phyloP scores from a whole-genome alignment of 306 rosid species.

The Acacia crassicarpa region DNA sequence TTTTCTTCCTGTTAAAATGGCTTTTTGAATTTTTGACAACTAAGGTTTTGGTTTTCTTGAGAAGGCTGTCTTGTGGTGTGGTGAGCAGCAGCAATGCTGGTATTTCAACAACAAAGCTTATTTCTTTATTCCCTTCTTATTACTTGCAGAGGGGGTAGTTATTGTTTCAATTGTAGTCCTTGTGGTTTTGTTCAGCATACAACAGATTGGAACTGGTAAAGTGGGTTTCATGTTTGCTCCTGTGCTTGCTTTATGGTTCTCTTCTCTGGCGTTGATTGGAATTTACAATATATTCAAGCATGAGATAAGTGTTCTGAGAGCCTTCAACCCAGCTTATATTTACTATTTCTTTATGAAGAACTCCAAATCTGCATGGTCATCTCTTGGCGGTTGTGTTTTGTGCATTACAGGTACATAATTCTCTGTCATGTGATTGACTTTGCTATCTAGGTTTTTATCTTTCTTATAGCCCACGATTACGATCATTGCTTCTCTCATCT shows the following conservation, averaged over 20 bases:
- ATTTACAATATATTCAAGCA: constrained; percentile 56
- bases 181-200: constrained; percentile 66
- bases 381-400: constrained; percentile 83
- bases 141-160: constrained; percentile 58
- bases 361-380: constrained; percentile 61
- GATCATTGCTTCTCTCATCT: neutral
- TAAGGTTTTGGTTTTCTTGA: neutral
- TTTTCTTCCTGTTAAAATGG: neutral
- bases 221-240: constrained; percentile 81
- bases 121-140: constrained; percentile 27
- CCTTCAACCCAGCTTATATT: constrained; percentile 65
- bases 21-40: neutral
- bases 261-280: constrained; percentile 67
- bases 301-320: constrained; percentile 59
- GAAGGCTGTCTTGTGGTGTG: neutral
- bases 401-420: constrained; percentile 64
- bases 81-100: neutral
- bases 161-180: constrained; percentile 55
- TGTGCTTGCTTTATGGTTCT: constrained; percentile 75
- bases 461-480: neutral
- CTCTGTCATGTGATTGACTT: constrained; percentile 17
- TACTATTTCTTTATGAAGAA: constrained; percentile 68
- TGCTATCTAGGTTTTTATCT: neutral
- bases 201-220: constrained; percentile 70
- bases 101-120: neutral